A percentile compares a stretch with the other conserved stretches of the same genome.
These are phyloP conservation scores for Aureobasidium sp. DNA, from an alignment of 2,329 filamentous ascomycete genomes.

Conservation along the genomic window DNA sequence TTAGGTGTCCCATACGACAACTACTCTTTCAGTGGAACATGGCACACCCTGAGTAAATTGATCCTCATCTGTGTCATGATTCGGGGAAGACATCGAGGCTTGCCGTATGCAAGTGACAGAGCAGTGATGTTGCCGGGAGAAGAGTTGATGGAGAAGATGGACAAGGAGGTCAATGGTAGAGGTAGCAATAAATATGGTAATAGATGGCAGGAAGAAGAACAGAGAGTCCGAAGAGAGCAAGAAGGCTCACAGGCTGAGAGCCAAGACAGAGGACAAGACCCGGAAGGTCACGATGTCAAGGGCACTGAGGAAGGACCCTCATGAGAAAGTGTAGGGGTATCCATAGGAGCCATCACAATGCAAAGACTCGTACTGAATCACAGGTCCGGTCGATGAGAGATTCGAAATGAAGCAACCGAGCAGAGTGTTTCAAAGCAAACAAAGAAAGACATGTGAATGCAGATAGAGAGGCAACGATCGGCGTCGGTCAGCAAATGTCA, in stretches of 20 bases:
- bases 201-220: neutral
- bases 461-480: neutral
- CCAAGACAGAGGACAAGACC: neutral
- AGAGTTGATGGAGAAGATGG: conserved; percentile 29
- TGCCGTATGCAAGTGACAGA: conserved; percentile 43
- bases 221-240: neutral
- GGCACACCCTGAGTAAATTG: conserved; percentile 41
- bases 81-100: conserved; percentile 42
- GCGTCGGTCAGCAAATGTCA: neutral
- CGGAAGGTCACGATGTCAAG: neutral
- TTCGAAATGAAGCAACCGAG: neutral
- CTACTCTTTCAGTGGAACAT: conserved; percentile 37
- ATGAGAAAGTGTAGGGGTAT: neutral
- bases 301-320: neutral
- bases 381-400: no score
- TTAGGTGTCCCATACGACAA: conserved; percentile 33
- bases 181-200: neutral
- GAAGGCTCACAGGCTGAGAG: neutral
- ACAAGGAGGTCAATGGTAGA: conserved; percentile 21
- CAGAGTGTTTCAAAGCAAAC: neutral
- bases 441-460: neutral
- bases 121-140: conserved; percentile 27
- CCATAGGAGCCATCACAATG: neutral
- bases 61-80: conserved; percentile 45
- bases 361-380: no score